These are phyloP conservation scores for Lepidium sativum DNA, from an alignment of 345 rosid genomes.

Conservation along the genomic window DNA sequence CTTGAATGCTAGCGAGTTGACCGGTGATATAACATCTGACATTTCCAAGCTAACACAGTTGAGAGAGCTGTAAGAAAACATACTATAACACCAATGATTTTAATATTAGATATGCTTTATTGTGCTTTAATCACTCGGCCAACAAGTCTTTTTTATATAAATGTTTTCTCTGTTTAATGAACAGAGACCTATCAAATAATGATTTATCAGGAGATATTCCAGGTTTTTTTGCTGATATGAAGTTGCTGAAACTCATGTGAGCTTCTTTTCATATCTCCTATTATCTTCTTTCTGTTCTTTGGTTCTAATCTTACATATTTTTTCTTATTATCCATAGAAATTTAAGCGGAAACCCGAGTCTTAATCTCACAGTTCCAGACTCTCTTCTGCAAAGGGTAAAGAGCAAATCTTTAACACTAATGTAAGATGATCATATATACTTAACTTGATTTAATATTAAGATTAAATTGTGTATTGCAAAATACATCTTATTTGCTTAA, in stretches of 20 bases:
- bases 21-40: background rate
- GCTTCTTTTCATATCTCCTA: background rate
- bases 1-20: background rate
- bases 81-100: background rate
- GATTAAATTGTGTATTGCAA: background rate
- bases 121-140: background rate
- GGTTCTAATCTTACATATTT: background rate
- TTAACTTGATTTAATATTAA: background rate
- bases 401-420: background rate
- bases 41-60: conserved; percentile 10
- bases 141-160: no score
- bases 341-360: background rate
- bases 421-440: background rate
- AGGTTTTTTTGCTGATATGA: conserved; percentile 26
- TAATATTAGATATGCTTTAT: background rate
- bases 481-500: background rate
- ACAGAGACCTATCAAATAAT: conserved; percentile 46
- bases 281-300: background rate
- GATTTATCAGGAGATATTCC: conserved; percentile 35
- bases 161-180: background rate
- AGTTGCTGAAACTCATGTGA: conserved; percentile 35
- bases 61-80: conserved; percentile 24
- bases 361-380: background rate
- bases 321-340: background rate
- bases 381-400: background rate